phyloP scores from a whole-genome alignment of 176 grass and related monocot genomes.

The Chloris gayana region DNA sequence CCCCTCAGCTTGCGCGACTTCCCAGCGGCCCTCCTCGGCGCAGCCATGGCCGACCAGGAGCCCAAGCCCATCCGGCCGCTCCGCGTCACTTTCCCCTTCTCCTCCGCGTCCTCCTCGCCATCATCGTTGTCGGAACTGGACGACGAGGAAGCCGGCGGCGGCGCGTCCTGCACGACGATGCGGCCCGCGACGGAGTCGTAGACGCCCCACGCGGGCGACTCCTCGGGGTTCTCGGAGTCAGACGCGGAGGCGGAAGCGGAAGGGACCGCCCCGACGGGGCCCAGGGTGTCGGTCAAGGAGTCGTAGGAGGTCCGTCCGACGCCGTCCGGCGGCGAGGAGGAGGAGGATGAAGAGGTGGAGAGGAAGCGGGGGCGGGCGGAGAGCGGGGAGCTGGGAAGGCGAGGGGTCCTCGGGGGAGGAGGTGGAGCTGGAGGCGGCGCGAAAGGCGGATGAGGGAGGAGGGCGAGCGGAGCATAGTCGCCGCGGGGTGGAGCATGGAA shows the following conservation, averaged over 20 bases:
- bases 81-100: slow-evolving; percentile 34
- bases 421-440: slow-evolving; percentile 38
- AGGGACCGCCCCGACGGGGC: background rate
- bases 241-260: background rate
- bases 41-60: slow-evolving; percentile 24
- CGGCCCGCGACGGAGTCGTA: slow-evolving; percentile 64
- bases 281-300: slow-evolving; percentile 30
- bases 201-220: slow-evolving; percentile 27
- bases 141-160: background rate
- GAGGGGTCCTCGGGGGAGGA: background rate
- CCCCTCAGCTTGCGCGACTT: slow-evolving; percentile 49
- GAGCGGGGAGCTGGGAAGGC: slow-evolving; percentile 13
- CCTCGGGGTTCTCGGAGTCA: slow-evolving; percentile 5
- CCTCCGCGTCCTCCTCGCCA: background rate
- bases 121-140: background rate
- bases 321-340: background rate
- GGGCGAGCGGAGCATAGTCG: slow-evolving; percentile 43
- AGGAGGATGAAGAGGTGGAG: background rate
- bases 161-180: slow-evolving; percentile 34
- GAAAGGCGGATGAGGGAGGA: slow-evolving; percentile 38
- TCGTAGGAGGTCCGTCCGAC: slow-evolving; percentile 25
- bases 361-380: slow-evolving; percentile 13
- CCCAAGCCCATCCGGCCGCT: background rate
- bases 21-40: slow-evolving; percentile 13
- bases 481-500: slow-evolving; percentile 26